Evolutionary conservation across 352 stramenopile genomes (phyloP).

Genomic region (Phytopythium oedochilum): DNA sequence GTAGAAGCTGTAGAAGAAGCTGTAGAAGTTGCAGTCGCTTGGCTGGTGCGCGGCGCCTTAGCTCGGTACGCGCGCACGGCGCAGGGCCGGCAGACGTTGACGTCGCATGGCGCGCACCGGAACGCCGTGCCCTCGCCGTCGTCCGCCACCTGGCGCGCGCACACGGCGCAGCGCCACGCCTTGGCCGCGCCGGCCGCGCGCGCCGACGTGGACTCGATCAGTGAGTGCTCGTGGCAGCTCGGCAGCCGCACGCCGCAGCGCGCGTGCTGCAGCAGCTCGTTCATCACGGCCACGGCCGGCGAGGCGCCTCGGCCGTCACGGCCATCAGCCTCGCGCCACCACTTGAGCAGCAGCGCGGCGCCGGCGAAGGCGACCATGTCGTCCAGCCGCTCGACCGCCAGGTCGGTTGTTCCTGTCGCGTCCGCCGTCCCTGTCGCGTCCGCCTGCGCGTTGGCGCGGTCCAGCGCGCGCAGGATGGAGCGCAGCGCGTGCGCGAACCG

Average conservation of each 20-base stretch:
- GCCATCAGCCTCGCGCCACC: neutral
- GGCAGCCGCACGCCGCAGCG: constrained; percentile 9
- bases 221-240: constrained; percentile 13
- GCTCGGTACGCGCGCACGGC: constrained; percentile 3
- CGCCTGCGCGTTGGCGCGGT: constrained; percentile 12
- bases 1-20: no score
- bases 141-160: neutral
- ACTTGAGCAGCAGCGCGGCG: neutral
- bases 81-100: constrained; percentile 26
- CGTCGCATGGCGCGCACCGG: constrained; percentile 21
- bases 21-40: no score
- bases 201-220: constrained; percentile 8
- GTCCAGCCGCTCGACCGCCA: neutral
- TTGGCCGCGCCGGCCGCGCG: constrained; percentile 4
- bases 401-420: no score
- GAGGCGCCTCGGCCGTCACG: neutral
- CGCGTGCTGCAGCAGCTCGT: constrained; percentile 14
- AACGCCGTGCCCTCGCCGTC: constrained; percentile 12
- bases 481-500: constrained; percentile 5
- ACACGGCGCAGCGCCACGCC: neutral
- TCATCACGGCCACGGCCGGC: constrained; percentile 1
- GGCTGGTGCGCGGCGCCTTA: constrained; percentile 18
- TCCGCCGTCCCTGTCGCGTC: no score
- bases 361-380: neutral
- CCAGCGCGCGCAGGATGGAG: constrained; percentile 10